Conservation (phyloP, 2,329 filamentous ascomycete genomes). For the Fusarium ramigenum region DNA sequence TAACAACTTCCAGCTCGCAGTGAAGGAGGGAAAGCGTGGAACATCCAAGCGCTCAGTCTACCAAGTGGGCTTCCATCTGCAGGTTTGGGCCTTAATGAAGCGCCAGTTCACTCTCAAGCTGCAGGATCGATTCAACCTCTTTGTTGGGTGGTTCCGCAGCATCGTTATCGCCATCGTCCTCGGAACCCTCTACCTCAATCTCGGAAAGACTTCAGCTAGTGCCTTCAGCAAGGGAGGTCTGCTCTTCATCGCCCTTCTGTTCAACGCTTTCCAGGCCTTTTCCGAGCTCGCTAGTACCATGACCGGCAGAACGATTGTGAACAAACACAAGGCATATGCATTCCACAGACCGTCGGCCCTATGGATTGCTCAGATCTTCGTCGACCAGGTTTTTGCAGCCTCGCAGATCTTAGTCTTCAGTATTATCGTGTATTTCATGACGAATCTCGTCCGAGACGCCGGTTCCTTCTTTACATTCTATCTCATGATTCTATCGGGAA, state of each 20-base stretch:
- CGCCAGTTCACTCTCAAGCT: slow-evolving; percentile 87
- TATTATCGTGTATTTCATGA: slow-evolving; percentile 84
- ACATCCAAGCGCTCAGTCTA: slow-evolving; percentile 81
- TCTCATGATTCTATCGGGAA: slow-evolving; percentile 73
- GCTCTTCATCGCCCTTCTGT: slow-evolving; percentile 80
- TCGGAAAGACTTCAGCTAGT: slow-evolving; percentile 71
- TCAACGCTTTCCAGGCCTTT: slow-evolving; percentile 90
- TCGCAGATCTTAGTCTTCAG: slow-evolving; percentile 77
- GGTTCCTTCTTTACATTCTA: slow-evolving; percentile 83
- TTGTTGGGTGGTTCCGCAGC: slow-evolving; percentile 73
- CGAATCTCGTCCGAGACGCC: slow-evolving; percentile 71
- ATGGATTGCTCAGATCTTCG: slow-evolving; percentile 84
- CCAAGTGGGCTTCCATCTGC: slow-evolving; percentile 82
- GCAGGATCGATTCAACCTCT: slow-evolving; percentile 83
- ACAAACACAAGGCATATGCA: slow-evolving; percentile 85
- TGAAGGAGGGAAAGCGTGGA: slow-evolving; percentile 80
- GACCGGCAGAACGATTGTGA: slow-evolving; percentile 79
- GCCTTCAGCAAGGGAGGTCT: slow-evolving; percentile 86
- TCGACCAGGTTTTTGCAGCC: slow-evolving; percentile 78
- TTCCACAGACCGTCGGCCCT: slow-evolving; percentile 85
- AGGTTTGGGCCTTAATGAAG: slow-evolving; percentile 85
- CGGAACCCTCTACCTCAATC: slow-evolving; percentile 80
- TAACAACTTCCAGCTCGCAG: slow-evolving; percentile 80
- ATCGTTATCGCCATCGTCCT: slow-evolving; percentile 81
- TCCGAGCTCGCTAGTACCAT: slow-evolving; percentile 80